Percentiles rank a stretch among this genome's conserved stretches.
Evolutionary conservation across 768 basidiomycete genomes (phyloP).

Genomic region (Mycena metata): DNA sequence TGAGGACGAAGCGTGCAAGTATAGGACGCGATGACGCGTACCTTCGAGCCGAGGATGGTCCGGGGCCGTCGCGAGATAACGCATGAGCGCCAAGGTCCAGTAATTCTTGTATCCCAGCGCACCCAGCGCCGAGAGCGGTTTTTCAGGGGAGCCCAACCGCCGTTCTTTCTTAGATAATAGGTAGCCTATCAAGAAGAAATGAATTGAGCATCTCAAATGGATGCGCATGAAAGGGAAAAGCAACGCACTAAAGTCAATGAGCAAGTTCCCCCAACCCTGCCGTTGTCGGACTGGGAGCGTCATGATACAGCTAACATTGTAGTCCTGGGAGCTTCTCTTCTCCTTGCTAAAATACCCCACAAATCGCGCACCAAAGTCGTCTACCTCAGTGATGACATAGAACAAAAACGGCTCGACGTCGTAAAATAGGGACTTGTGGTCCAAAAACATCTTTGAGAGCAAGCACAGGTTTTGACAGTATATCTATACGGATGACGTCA

Average conservation of each 20-base stretch:
- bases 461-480: slow-evolving; percentile 99
- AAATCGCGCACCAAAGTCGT: slow-evolving; percentile 92
- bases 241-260: slow-evolving; percentile 97
- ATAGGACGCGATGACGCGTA: slow-evolving; percentile 48
- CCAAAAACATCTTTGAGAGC: slow-evolving; percentile 98
- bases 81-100: slow-evolving; percentile 92
- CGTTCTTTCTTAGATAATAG: slow-evolving; percentile 95
- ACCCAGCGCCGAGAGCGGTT: slow-evolving; percentile 93
- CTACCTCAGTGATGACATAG: slow-evolving; percentile 95
- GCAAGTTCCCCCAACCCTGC: slow-evolving; percentile 95
- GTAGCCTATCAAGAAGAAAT: slow-evolving; percentile 74
- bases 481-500: slow-evolving; percentile 65
- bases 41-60: slow-evolving; percentile 80
- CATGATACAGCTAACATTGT: slow-evolving; percentile 99
- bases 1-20: slow-evolving; percentile 27
- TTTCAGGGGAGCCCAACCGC: slow-evolving; percentile 92
- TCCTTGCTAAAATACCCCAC: slow-evolving; percentile 99
- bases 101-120: slow-evolving; percentile 95
- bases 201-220: slow-evolving; percentile 1
- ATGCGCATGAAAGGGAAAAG: background rate
- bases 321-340: slow-evolving; percentile 95
- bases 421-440: slow-evolving; percentile 98
- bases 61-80: slow-evolving; percentile 74
- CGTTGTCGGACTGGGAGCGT: slow-evolving; percentile 95
- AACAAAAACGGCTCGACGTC: slow-evolving; percentile 99